A percentile compares a stretch with the other conserved stretches of the same genome.
These are phyloP conservation scores for Serendipita sp. DNA, from an alignment of 768 basidiomycete species.

Conservation along the genomic window DNA sequence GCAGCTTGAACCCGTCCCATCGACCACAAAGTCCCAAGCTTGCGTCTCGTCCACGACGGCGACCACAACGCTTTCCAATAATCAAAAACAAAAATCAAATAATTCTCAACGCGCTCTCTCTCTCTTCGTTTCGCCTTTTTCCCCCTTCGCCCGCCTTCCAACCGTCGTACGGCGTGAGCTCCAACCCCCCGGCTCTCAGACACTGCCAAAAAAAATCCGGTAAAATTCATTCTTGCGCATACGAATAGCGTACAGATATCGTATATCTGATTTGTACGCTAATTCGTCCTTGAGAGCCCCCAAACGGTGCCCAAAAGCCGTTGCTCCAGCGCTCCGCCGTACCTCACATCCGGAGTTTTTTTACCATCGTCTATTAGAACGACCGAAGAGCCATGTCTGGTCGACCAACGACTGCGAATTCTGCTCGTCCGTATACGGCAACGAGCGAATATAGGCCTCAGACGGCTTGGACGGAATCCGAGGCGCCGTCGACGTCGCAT, in stretches of 20 bases:
- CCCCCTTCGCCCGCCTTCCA: no score
- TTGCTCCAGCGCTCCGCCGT: neutral
- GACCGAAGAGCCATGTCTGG: neutral
- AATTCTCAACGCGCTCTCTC: no score
- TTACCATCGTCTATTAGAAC: no score
- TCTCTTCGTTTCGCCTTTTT: no score
- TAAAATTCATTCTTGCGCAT: neutral
- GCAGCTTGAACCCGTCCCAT: no score
- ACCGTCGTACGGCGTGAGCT: no score
- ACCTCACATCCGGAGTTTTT: neutral
- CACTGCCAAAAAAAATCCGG: neutral
- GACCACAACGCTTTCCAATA: no score
- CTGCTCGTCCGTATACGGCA: neutral
- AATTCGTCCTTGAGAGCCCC: neutral
- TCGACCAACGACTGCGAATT: neutral
- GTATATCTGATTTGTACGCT: no score
- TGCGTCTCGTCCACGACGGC: no score
- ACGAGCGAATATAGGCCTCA: neutral
- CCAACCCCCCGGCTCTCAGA: neutral
- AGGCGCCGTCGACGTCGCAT: neutral
- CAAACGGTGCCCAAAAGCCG: neutral
- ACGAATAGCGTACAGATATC: no score
- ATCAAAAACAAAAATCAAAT: no score
- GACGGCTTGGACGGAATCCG: slow-evolving; percentile 2
- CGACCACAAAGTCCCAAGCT: no score